Conservation (phyloP, 1,284 basidiomycete species). For the Melampsora larici-populina region DNA sequence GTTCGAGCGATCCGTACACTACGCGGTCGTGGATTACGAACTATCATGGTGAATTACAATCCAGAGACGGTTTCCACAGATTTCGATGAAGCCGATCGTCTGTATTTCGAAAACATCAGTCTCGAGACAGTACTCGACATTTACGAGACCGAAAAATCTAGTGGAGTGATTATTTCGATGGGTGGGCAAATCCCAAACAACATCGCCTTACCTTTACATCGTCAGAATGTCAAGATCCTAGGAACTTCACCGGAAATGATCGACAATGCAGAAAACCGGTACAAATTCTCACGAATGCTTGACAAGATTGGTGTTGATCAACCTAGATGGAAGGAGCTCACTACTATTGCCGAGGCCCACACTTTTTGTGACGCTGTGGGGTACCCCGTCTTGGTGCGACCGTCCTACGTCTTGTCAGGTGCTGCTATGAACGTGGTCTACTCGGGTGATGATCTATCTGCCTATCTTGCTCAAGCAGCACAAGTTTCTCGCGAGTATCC, state of each 20-base stretch:
- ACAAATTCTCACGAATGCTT: slow-evolving; percentile 97
- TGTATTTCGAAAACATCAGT: slow-evolving; percentile 99
- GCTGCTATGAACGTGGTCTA: slow-evolving; percentile 99
- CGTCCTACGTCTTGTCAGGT: slow-evolving; percentile 95
- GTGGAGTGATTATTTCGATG: slow-evolving; percentile 94
- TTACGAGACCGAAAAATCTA: slow-evolving; percentile 83
- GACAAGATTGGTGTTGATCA: slow-evolving; percentile 98
- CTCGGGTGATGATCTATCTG: slow-evolving; percentile 81
- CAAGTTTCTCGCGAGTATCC: slow-evolving; percentile 96
- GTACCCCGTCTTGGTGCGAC: slow-evolving; percentile 92
- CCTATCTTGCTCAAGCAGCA: slow-evolving; percentile 91
- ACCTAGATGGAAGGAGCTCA: slow-evolving; percentile 93
- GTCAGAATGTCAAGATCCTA: slow-evolving; percentile 95
- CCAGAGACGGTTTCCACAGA: slow-evolving; percentile 98
- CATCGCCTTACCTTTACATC: slow-evolving; percentile 86
- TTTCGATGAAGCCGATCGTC: slow-evolving; percentile 95
- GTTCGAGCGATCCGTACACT: slow-evolving; percentile 94
- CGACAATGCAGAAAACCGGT: slow-evolving; percentile 96
- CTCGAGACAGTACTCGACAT: slow-evolving; percentile 95
- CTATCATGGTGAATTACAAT: slow-evolving; percentile 99
- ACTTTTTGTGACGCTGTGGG: slow-evolving; percentile 84
- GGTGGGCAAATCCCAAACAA: slow-evolving; percentile 99
- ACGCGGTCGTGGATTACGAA: slow-evolving; percentile 87
- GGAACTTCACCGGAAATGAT: slow-evolving; percentile 99
- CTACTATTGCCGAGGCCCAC: slow-evolving; percentile 81